phyloP scores from a whole-genome alignment of 176 grass and related monocot genomes.

The Triticum monococcum region DNA sequence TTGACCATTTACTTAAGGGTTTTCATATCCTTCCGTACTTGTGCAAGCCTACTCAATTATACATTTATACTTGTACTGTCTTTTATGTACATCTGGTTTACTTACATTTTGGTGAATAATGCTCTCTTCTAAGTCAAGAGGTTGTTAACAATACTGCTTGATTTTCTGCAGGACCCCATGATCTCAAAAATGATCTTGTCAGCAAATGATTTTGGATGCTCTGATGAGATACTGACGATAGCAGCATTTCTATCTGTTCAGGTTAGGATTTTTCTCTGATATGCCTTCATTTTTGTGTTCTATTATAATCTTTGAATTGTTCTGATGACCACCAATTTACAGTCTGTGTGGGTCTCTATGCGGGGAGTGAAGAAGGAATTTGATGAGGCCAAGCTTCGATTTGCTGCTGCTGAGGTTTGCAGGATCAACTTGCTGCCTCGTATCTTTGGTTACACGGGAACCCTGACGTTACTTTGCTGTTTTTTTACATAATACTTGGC shows the following conservation, averaged over 20 bases:
- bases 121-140: constrained; percentile 1
- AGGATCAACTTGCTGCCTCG: neutral
- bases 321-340: constrained; percentile 32
- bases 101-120: neutral
- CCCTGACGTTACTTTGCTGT: constrained; percentile 5
- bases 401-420: constrained; percentile 93
- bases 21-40: neutral
- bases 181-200: constrained; percentile 96
- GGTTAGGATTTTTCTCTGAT: constrained; percentile 41
- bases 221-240: constrained; percentile 94
- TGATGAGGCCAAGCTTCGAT: constrained; percentile 95
- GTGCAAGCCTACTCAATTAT: neutral
- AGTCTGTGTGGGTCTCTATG: constrained; percentile 86
- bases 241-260: constrained; percentile 92
- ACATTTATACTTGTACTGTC: neutral
- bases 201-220: constrained; percentile 81
- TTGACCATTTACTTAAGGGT: neutral
- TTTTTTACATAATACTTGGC: neutral
- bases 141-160: constrained; percentile 1
- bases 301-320: constrained; percentile 21
- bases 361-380: constrained; percentile 85
- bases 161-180: constrained; percentile 81
- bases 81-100: neutral
- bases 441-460: neutral
- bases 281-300: neutral